Percentiles rank a stretch among this genome's conserved stretches.
These are phyloP conservation scores for Salicornia ramosissima DNA, from an alignment of 148 eudicot genomes.

Conservation along the genomic window DNA sequence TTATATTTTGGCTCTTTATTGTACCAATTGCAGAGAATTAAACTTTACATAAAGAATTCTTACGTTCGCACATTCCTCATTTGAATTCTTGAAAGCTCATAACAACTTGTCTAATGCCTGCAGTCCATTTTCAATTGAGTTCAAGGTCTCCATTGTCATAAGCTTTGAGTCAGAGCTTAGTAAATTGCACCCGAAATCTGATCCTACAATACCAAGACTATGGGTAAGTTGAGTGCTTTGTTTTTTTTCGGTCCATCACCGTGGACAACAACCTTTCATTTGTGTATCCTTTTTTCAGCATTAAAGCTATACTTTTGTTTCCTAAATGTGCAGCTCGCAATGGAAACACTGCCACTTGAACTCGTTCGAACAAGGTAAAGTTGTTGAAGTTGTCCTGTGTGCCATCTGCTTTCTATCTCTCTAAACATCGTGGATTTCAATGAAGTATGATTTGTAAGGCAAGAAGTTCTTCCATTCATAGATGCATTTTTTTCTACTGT, in stretches of 20 bases:
- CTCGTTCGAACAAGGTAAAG: constrained; percentile 46
- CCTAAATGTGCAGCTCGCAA: constrained; percentile 42
- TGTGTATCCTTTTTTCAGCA: neutral
- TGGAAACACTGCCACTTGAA: constrained; percentile 67
- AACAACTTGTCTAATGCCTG: neutral
- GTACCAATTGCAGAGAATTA: too few relatives aligned
- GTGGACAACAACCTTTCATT: neutral
- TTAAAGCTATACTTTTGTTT: neutral
- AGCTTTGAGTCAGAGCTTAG: constrained; percentile 56
- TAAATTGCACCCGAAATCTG: constrained; percentile 50
- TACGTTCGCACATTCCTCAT: neutral
- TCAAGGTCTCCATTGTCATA: constrained; percentile 50
- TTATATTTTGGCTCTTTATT: too few relatives aligned
- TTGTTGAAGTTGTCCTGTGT: neutral
- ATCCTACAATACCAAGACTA: constrained; percentile 52
- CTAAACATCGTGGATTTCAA: neutral
- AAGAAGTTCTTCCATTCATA: neutral
- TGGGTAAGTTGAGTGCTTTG: constrained; percentile 46
- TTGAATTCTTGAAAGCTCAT: neutral
- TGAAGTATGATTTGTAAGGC: neutral
- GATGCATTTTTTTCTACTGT: too few relatives aligned
- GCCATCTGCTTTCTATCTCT: neutral
- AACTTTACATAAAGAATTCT: too few relatives aligned
- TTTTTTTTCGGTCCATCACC: neutral
- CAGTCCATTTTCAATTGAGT: constrained; percentile 80